Base-by-base conservation (phyloP, 1,284 basidiomycete species). In the Puccinia sorghi region DNA sequence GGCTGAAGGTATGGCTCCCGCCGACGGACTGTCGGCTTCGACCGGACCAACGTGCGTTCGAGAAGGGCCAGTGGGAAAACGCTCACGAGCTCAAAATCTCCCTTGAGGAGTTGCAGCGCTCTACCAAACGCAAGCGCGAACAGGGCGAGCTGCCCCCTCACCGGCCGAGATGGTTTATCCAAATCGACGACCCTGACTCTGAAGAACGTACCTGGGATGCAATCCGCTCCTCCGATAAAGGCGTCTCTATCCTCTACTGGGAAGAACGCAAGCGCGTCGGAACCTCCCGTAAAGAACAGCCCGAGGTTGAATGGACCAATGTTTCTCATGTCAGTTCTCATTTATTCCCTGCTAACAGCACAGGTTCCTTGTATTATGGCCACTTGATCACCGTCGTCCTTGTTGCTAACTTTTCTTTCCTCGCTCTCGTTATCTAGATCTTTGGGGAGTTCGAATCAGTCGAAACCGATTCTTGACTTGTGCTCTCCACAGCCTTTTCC, bases 1-100 rank as follows among this genome's bases (percentile, higher is more conserved):
- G 89, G 4, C 86, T 98, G 13, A 87, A 87, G 80, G 89, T 89
- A 1, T 94, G 89, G 85, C 82, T 98, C 4, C 91, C 91, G 46
- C 93, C 93, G 0, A 98, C 96, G 1, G 96, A 99, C 85, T 98
- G 95, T 84, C 90, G 96, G 0, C 85, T 97, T 63, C 89, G 96
- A 0, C 95, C 94, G 0, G 96, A 99, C 84, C 93, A 97, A 84
- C 88, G 93, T 39, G 94, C 94, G n/a, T 97, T 97, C 82, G 94
- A 97, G 69, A 71, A 77, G 13, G 83, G 82, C 66, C 64, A 79
- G 39, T 84, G 82, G 80, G 94, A 97, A 82, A 87, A 89, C 48
- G 96, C 96, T 64, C 97, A 98, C 84, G 89, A 88, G 75, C 87
- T 97, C 81, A 98, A 99, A 87, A 87, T 88, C 37, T 87, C 87